Percentiles rank a stretch among this genome's conserved stretches.
Evolutionary conservation across 768 basidiomycete species (phyloP).

Genomic region (Mycena filopes): DNA sequence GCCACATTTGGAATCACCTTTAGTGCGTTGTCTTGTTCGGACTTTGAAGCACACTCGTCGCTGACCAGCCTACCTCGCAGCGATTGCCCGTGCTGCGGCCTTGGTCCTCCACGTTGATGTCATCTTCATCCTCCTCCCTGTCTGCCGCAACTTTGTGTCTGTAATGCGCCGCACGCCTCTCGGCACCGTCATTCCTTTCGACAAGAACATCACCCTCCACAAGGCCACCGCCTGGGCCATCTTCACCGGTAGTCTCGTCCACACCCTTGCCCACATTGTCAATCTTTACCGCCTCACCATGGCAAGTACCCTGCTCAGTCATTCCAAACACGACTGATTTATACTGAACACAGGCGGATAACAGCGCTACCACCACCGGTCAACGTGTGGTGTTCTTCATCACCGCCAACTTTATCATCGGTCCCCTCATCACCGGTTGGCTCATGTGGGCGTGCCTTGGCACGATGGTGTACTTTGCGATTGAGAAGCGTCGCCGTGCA

Average conservation of each 20-base stretch:
- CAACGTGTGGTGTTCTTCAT: constrained; percentile 77
- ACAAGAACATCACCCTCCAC: constrained; percentile 93
- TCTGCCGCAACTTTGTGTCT: constrained; percentile 96
- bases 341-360: too few relatives aligned
- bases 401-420: constrained; percentile 81
- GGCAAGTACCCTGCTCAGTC: too few relatives aligned
- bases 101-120: constrained; percentile 92
- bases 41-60: too few relatives aligned
- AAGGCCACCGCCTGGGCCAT: constrained; percentile 94
- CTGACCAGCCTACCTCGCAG: constrained; percentile 48
- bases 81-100: constrained; percentile 88
- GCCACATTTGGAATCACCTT: constrained; percentile 68
- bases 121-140: constrained; percentile 92
- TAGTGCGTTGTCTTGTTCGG: constrained; percentile 44
- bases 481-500: constrained; percentile 81
- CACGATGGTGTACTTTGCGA: constrained; percentile 87
- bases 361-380: constrained; percentile 62
- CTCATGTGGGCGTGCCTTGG: constrained; percentile 81
- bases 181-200: constrained; percentile 90
- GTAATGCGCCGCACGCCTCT: constrained; percentile 87
- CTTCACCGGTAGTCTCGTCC: constrained; percentile 80
- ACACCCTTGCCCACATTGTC: constrained; percentile 86
- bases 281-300: constrained; percentile 81
- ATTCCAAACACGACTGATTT: too few relatives aligned
- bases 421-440: constrained; percentile 88